Evolutionary conservation across 345 rosid species (phyloP).

Genomic region (Eucalyptus sp.): DNA sequence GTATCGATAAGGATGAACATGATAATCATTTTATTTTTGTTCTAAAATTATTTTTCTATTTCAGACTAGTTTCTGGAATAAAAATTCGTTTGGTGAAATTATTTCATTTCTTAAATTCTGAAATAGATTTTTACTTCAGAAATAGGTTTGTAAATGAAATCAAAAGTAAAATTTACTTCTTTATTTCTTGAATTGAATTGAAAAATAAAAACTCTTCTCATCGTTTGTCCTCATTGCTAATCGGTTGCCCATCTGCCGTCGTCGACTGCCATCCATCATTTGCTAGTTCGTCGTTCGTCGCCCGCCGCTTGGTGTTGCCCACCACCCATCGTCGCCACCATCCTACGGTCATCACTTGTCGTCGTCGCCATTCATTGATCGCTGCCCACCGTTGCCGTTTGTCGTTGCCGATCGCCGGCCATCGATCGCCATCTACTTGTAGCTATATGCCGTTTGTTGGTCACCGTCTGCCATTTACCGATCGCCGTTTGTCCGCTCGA

Average conservation of each 20-base stretch:
- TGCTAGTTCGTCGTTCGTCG: fast-evolving
- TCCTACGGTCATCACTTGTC: fast-evolving
- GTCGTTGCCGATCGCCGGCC: fast-evolving
- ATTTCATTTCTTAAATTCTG: no score
- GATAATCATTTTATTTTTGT: no score
- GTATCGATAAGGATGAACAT: fast-evolving
- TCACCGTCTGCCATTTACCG: fast-evolving
- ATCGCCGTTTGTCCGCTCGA: fast-evolving
- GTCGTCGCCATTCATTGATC: fast-evolving
- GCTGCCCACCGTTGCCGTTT: fast-evolving
- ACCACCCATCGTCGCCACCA: background rate
- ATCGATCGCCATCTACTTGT: fast-evolving
- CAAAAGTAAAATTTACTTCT: no score
- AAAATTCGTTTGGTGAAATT: fast-evolving
- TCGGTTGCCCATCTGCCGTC: fast-evolving
- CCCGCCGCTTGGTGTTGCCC: fast-evolving
- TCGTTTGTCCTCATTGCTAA: fast-evolving
- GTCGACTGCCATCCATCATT: background rate
- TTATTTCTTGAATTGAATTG: no score
- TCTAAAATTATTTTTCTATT: no score
- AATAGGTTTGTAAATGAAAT: no score
- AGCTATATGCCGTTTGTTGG: fast-evolving
- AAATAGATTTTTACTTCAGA: no score
- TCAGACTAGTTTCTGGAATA: fast-evolving
- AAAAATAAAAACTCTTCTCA: no score